Evolutionary conservation across 2,329 filamentous ascomycete species (phyloP).

Genomic region (Paecilomyces niveus): DNA sequence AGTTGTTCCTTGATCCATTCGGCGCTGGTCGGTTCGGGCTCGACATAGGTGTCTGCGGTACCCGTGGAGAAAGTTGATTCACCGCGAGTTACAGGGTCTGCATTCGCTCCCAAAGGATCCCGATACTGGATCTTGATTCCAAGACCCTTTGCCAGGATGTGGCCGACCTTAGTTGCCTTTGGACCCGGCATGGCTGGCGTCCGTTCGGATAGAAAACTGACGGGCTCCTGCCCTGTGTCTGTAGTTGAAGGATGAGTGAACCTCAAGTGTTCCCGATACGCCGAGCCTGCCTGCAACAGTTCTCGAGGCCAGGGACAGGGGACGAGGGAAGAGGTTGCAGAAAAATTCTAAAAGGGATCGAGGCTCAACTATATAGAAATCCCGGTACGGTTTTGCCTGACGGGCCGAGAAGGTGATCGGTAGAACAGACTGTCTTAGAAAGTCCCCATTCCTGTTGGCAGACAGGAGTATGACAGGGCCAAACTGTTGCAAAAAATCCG

Average conservation of each 20-base stretch:
- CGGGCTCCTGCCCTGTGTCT: background rate
- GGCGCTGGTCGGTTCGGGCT: constrained; percentile 65
- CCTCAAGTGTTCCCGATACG: constrained; percentile 1
- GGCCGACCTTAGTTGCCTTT: constrained; percentile 55
- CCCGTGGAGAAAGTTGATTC: constrained; percentile 71
- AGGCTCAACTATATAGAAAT: background rate
- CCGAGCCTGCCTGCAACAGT: background rate
- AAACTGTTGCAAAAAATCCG: background rate
- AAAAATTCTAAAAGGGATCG: background rate
- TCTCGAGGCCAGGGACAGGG: background rate
- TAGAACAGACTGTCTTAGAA: background rate
- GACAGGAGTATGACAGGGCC: background rate
- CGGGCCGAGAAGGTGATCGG: background rate
- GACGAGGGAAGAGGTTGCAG: background rate
- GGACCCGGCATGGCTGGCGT: constrained; percentile 24
- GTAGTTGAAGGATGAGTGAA: background rate
- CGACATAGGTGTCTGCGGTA: constrained; percentile 71
- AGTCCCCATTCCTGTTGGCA: background rate
- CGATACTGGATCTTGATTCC: constrained; percentile 73
- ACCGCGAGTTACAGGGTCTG: constrained; percentile 62
- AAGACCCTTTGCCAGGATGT: constrained; percentile 67
- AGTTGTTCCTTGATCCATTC: constrained; percentile 64
- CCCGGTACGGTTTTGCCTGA: background rate
- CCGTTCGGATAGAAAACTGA: too few relatives aligned
- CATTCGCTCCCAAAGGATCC: constrained; percentile 44